phyloP scores from a whole-genome alignment of 1,284 basidiomycete species.

The Ganoderma multipileum region DNA sequence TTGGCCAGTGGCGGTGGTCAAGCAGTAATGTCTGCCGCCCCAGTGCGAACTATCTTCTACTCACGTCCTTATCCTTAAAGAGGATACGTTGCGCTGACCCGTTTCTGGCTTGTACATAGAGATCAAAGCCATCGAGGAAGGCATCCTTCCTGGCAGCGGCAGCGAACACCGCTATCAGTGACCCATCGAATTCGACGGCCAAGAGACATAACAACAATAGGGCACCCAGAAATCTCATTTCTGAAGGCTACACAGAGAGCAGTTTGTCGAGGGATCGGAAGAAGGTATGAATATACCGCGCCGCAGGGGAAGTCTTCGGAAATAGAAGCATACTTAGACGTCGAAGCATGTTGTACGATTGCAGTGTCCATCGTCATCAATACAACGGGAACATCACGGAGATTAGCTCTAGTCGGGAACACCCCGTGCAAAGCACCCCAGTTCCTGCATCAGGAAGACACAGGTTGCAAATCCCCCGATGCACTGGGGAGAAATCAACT shows the following conservation, averaged over 20 bases:
- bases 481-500: too few species aligned
- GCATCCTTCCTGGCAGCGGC: slow-evolving; percentile 9
- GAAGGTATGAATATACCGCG: not conserved
- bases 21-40: not conserved
- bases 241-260: not conserved
- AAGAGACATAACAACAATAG: not conserved
- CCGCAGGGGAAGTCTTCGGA: not conserved
- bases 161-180: slow-evolving; percentile 11
- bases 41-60: not conserved
- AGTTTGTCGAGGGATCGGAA: not conserved
- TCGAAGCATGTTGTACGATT: not conserved
- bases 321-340: not conserved
- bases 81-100: not conserved
- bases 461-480: not conserved
- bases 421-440: not conserved
- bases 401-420: not conserved
- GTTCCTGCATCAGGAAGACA: not conserved
- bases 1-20: not conserved
- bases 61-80: not conserved
- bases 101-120: slow-evolving; percentile 9
- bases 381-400: not conserved
- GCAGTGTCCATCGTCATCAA: not conserved
- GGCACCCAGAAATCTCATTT: not conserved
- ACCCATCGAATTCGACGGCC: not conserved
- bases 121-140: slow-evolving; percentile 25